These are phyloP conservation scores for Peterozyma toletana DNA, from an alignment of 805 yeast species.

Conservation along the genomic window DNA sequence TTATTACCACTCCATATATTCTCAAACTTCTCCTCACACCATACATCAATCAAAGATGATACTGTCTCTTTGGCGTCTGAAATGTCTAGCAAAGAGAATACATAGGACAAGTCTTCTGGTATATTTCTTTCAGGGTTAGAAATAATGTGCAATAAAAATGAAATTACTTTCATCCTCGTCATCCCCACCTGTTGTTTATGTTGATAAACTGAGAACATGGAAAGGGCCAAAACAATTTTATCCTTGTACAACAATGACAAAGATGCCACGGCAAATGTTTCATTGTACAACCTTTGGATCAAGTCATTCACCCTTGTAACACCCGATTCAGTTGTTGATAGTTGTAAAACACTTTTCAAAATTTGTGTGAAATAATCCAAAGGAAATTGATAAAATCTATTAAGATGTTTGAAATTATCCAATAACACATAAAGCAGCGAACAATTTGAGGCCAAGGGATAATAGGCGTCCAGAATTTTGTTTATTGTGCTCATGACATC, in stretches of 20 bases:
- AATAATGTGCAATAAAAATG: constrained; percentile 6
- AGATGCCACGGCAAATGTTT: constrained; percentile 36
- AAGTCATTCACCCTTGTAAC: constrained; percentile 23
- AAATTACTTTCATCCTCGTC: not conserved
- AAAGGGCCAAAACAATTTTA: constrained; percentile 33
- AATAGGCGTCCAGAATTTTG: constrained; percentile 34
- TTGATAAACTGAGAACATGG: constrained; percentile 21
- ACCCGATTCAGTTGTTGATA: constrained; percentile 7
- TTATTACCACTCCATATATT: not conserved
- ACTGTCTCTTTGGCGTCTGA: constrained; percentile 2
- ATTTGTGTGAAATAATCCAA: constrained; percentile 33
- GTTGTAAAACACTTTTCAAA: constrained; percentile 22
- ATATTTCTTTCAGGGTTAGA: constrained; percentile 1
- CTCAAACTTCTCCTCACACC: constrained; percentile 1
- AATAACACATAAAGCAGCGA: constrained; percentile 43
- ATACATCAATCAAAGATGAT: not conserved
- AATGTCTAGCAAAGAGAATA: constrained; percentile 1
- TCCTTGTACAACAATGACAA: constrained; percentile 40
- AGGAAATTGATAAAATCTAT: constrained; percentile 53
- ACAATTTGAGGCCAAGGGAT: constrained; percentile 48
- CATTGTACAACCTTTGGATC: constrained; percentile 32
- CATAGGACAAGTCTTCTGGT: constrained; percentile 1
- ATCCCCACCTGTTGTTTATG: constrained; percentile 7
- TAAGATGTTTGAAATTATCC: constrained; percentile 31
- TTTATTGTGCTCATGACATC: constrained; percentile 50